Evolutionary conservation across 2,329 filamentous ascomycete species (phyloP), one percentile per base, ranked within the genome.

Genomic region (Pleoardoris graminearum): DNA sequence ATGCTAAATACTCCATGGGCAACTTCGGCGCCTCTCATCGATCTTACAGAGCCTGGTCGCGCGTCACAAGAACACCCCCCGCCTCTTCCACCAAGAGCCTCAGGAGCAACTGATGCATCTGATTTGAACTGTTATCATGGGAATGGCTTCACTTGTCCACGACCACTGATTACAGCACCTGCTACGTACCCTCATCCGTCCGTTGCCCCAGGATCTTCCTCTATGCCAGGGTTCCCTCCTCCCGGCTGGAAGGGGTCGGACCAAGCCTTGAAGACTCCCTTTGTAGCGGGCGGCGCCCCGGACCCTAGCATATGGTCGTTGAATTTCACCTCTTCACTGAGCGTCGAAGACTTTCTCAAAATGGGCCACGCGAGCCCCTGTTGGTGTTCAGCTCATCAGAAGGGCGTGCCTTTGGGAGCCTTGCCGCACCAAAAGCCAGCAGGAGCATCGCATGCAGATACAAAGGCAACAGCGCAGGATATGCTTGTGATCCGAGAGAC

Each of bases 361-460:
- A 58, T 62, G 51, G 63, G 65, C 2, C 63, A 68, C 42, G 56
- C 60, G 4, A 50, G 55, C 21, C 53, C 55, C 11, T 68, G 65
- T 39, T 68, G 65, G 65, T 68, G 65, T 36, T 38, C 44, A 35
- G 23, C 43, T 12, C 14, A n/a, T 35, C 27, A 10, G 10, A 5
- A 19, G 21, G 29, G 3, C 27, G 30, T 22, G 17, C 16, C 22
- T 17, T 16, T 14, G 3, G 16, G 23, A 35, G 29, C 33, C 3
- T 6, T 37, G 11, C 42, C 33, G 16, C 7, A 27, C 36, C 23
- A 38, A 17, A 8, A 37, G 7, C 38, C 29, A 10, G 8, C n/a
- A 23, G 25, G 16, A 16, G 11, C 6, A 25, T 7, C 16, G 23
- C 5, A 48, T 23, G 27, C 14, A 12, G 30, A 19, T 16, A n/a